Evolutionary conservation across 2,329 filamentous ascomycete genomes (phyloP), one percentile per base, ranked within the genome.

Genomic region (Lanzia echinophila): DNA sequence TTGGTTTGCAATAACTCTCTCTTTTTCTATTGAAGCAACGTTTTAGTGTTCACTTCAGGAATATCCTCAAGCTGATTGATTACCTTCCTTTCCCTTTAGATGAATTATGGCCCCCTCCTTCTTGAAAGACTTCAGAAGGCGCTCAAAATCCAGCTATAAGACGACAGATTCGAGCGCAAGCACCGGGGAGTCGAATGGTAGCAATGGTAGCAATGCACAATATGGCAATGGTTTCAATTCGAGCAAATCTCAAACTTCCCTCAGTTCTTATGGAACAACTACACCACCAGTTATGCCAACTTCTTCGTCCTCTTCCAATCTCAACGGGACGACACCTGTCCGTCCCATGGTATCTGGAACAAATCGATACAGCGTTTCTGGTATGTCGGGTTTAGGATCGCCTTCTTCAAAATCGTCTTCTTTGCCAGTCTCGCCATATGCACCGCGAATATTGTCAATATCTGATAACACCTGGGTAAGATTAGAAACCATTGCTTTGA

Each of bases 381-480:
- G 81, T 56, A 83, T 84, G 79, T 73, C 79, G 31, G 82, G 83
- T 31, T 66, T 85, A 47, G 81, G 80, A 71, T 63, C 75, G 22
- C 68, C 75, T 28, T 77, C 75, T 62, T 79, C 79, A 56, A 80
- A 78, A 65, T 75, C 72, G 53, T 78, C 74, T 8, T 28, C 24
- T 58, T 72, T 80, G 58, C 81, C 86, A 7, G 79, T 84, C 17
- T 96, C 90, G 51, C 83, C 86, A 42, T 92, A 88, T 71, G 87
- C 90, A 31, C 91, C 92, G 22, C 82, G 83, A 62, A 81, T 96
- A 38, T 73, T 85, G 42, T 96, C 91, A 33, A 76, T 96, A 38
- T 76, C 82, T 10, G 89, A 96, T 60, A 88, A 87, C 62, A 84
- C 88, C 55, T 95, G 90, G 87, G 90, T 95, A 79, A 34, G 20